Base-by-base conservation (phyloP, 176 grass and related monocot genomes). In the Oryza nivara region DNA sequence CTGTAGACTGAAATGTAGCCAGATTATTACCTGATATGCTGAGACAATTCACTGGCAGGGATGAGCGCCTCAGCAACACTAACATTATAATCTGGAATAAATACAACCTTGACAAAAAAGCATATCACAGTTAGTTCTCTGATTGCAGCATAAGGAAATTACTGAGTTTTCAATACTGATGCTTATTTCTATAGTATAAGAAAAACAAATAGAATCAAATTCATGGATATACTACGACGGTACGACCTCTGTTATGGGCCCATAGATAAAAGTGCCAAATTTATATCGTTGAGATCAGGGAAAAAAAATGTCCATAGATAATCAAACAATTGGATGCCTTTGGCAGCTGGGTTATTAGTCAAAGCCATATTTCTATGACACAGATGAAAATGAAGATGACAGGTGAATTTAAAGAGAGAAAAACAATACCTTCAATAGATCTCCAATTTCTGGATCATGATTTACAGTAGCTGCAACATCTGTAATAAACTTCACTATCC, bases 71-170 rank as follows among this genome's bases (percentile, higher is more conserved):
- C 96, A 19, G 93, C 96, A 82, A 94, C 86, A 91, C 96, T 96
- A 68, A 99, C 96, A 92, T 99, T 99, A 89, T 99, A 99, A 85
- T 99, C 91, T 35, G 93, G 96, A 81, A 99, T 84, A 88, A 99
- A 99, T 67, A 99, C 79, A 58, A 99, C 96, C 96, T 99, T 89
- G 38, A 95, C 19, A 80, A 88, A 16, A 16, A 83, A 88, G 45
- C 14, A 23, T 63, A 80, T 70, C n/a, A 4, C 36, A 44, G 65
- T 76, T 58, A 20, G 23, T 54, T 87, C 26, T 83, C 3, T 65
- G 51, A 80, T 80, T 84, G 49, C 26, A 75, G 63, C n/a, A 49
- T 26, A 77, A 84, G 73, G 14, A 48, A 43, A 68, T 35, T 74
- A 15, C 28, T 75, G 72, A 13, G 65, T 79, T 79, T 69, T 22